phyloP scores from a whole-genome alignment of 805 yeast species.

The Pichia phayaonensis region DNA sequence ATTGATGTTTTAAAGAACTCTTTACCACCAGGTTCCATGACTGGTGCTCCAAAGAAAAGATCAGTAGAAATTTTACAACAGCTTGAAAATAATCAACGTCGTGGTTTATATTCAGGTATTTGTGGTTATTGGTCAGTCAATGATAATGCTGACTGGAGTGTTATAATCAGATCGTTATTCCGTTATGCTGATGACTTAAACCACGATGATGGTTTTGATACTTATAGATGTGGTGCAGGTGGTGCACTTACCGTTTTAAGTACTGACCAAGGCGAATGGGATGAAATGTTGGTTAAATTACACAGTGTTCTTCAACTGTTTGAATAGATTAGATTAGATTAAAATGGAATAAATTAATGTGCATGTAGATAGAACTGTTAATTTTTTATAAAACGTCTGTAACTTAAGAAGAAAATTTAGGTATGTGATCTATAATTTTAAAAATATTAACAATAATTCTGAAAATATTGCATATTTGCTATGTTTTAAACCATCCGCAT shows the following conservation, averaged over 20 bases:
- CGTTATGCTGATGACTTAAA: conserved; percentile 45
- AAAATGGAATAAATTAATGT: neutral
- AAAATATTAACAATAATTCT: no score
- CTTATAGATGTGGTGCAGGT: conserved; percentile 94
- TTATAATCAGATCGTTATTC: conserved; percentile 78
- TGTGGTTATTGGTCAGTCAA: conserved; percentile 91
- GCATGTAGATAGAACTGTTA: neutral
- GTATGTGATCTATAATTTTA: no score
- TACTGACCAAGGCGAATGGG: conserved; percentile 79
- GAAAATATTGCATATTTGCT: no score
- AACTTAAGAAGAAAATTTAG: no score
- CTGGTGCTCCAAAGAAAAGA: conserved; percentile 96
- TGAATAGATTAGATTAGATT: conserved; percentile 13
- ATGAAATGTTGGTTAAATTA: conserved; percentile 79
- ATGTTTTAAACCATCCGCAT: no score
- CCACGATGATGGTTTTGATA: conserved; percentile 14
- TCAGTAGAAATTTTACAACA: conserved; percentile 75
- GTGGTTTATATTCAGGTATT: conserved; percentile 90
- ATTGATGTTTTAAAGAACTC: conserved; percentile 71
- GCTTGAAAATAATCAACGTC: conserved; percentile 49
- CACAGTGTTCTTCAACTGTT: conserved; percentile 76
- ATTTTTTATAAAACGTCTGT: no score
- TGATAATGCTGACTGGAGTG: conserved; percentile 93
- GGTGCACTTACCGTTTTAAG: conserved; percentile 94
- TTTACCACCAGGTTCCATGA: conserved; percentile 98